phyloP scores from a whole-genome alignment of 805 yeast genomes.

The Pichia heedii region DNA sequence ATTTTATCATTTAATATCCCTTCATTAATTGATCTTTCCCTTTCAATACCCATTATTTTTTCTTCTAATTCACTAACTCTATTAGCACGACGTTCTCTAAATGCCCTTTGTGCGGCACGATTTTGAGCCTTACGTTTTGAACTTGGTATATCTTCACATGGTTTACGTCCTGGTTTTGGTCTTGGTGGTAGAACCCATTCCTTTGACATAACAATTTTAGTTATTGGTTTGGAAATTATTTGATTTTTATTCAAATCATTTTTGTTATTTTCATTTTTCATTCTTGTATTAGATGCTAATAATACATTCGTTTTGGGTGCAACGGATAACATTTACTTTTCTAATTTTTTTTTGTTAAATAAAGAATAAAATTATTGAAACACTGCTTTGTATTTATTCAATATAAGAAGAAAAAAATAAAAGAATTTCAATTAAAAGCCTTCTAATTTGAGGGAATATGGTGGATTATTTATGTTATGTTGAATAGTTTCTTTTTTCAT shows the following conservation, averaged over 20 bases:
- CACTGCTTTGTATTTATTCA: neutral
- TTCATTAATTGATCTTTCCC: conserved; percentile 53
- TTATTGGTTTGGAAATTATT: conserved; percentile 25
- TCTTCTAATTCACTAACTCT: conserved; percentile 71
- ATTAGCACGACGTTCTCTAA: conserved; percentile 79
- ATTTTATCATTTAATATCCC: conserved; percentile 44
- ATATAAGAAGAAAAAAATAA: no score
- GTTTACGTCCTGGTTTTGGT: conserved; percentile 48
- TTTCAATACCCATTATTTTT: conserved; percentile 56
- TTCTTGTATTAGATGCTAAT: neutral
- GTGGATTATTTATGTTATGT: no score
- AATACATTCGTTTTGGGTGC: conserved; percentile 5
- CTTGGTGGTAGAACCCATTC: conserved; percentile 57
- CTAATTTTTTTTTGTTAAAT: neutral
- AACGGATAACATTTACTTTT: conserved; percentile 4
- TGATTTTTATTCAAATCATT: no score
- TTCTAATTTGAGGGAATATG: no score
- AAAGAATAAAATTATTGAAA: neutral
- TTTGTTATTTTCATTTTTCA: no score
- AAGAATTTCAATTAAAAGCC: no score
- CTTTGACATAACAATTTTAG: conserved; percentile 47
- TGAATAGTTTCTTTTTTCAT: no score
- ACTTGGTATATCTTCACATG: conserved; percentile 62
- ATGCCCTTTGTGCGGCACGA: conserved; percentile 90
- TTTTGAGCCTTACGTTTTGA: conserved; percentile 84